Evolutionary conservation across 2,329 filamentous ascomycete genomes (phyloP).

Genomic region (Colletotrichum graminicola): DNA sequence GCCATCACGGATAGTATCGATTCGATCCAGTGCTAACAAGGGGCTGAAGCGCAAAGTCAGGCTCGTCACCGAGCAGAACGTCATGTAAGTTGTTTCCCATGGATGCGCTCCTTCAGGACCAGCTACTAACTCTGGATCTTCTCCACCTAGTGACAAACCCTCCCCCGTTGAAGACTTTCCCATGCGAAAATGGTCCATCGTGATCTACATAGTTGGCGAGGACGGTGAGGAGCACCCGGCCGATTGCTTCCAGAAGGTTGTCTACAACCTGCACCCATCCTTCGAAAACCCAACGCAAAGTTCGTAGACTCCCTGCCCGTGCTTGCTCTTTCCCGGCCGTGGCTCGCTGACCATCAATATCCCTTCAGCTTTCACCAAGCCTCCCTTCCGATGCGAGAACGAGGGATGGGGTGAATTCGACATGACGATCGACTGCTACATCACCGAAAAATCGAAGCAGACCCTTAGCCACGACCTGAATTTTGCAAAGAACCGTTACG

Average conservation of each 20-base stretch:
- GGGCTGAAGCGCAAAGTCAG: constrained; percentile 84
- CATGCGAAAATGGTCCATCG: constrained; percentile 92
- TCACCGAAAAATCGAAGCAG: constrained; percentile 88
- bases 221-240: constrained; percentile 87
- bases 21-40: constrained; percentile 31
- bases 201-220: constrained; percentile 86
- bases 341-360: constrained; percentile 39
- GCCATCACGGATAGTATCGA: background rate
- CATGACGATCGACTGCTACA: constrained; percentile 86
- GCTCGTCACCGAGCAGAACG: constrained; percentile 90
- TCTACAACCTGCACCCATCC: constrained; percentile 93
- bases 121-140: constrained; percentile 43
- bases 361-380: constrained; percentile 77
- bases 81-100: constrained; percentile 71
- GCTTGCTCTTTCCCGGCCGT: background rate
- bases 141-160: constrained; percentile 74
- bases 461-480: constrained; percentile 90
- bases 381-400: constrained; percentile 90
- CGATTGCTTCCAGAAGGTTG: constrained; percentile 89
- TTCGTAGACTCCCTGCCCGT: constrained; percentile 61
- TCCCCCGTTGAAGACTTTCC: constrained; percentile 89
- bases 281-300: constrained; percentile 90
- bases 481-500: constrained; percentile 85
- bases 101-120: constrained; percentile 3
- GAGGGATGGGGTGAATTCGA: constrained; percentile 99